phyloP scores from a whole-genome alignment of 768 basidiomycete genomes.

The Obba rivulosa region DNA sequence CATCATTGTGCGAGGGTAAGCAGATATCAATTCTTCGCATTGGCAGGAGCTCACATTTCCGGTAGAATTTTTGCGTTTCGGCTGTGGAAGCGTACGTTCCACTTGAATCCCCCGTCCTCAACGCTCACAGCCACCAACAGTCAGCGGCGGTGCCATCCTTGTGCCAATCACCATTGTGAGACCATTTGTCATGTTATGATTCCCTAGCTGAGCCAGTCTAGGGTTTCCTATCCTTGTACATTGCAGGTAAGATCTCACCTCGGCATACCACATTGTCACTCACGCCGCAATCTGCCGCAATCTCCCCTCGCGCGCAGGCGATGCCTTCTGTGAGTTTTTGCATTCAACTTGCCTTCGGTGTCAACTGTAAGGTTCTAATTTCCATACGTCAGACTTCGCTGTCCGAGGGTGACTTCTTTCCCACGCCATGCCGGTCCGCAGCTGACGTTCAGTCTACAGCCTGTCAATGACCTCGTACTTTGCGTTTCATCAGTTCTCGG shows the following conservation, averaged over 20 bases:
- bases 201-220: background rate
- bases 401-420: constrained; percentile 3
- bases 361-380: background rate
- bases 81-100: constrained; percentile 8
- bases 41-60: background rate
- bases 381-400: constrained; percentile 3
- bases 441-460: background rate
- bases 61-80: constrained; percentile 12
- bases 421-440: background rate
- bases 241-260: background rate
- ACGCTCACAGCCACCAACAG: background rate
- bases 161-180: constrained; percentile 11
- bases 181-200: background rate
- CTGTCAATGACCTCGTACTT: constrained; percentile 4
- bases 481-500: constrained; percentile 6
- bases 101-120: background rate
- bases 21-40: background rate
- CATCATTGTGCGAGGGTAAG: constrained; percentile 13
- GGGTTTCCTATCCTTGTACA: constrained; percentile 4
- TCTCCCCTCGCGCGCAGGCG: background rate
- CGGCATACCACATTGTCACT: background rate
- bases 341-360: background rate
- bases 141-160: constrained; percentile 3
- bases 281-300: background rate
- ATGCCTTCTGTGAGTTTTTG: constrained; percentile 4